Evolutionary conservation across 192 early-diverging fungal species (phyloP).

Genomic region (Gamsiella multidivaricata): DNA sequence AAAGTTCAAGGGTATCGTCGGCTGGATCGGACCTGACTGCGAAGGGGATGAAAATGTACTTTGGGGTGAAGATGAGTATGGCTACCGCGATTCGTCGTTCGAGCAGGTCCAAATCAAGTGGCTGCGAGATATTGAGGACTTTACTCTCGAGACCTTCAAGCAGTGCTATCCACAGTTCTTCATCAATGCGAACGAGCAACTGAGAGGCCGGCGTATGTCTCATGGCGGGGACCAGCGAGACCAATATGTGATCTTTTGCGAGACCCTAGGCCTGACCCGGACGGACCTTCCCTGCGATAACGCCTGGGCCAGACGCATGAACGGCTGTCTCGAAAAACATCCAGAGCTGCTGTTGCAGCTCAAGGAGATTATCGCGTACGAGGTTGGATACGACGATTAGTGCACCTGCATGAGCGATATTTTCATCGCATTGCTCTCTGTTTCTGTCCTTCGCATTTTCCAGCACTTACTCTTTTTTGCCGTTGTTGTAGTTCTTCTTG

Average conservation of each 20-base stretch:
- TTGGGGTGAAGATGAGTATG: constrained; percentile 39
- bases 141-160: constrained; percentile 26
- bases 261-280: constrained; percentile 17
- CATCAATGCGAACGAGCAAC: constrained; percentile 34
- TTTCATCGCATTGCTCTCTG: no score
- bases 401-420: no score
- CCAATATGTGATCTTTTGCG: constrained; percentile 35
- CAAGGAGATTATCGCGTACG: constrained; percentile 49
- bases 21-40: constrained; percentile 34
- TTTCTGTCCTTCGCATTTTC: no score
- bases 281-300: constrained; percentile 37
- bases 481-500: no score
- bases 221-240: constrained; percentile 36
- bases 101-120: constrained; percentile 52
- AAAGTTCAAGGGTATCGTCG: constrained; percentile 45
- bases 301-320: constrained; percentile 41
- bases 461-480: no score
- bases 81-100: constrained; percentile 34
- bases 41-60: not conserved
- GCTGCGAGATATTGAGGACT: constrained; percentile 34
- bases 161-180: constrained; percentile 46
- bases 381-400: constrained; percentile 36
- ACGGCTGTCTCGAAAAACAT: constrained; percentile 42
- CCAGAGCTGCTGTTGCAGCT: constrained; percentile 43
- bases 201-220: constrained; percentile 30